Conservation (phyloP, 2,329 filamentous ascomycete genomes). For the Xylariaceae sp. region DNA sequence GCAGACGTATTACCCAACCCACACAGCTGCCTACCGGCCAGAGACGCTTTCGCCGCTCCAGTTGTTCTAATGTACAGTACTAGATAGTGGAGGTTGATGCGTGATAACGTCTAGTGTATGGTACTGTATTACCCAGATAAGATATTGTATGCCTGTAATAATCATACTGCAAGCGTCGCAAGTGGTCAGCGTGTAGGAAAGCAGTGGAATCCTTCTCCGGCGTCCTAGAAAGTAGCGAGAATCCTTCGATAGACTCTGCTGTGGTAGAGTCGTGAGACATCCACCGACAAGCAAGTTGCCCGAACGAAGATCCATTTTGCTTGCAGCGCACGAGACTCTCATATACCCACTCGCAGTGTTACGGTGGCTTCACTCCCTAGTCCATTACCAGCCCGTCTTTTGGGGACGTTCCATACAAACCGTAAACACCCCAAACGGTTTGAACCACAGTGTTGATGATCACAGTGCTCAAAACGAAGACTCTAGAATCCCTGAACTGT, state of each 20-base stretch:
- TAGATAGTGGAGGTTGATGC: not conserved
- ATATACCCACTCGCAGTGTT: conserved; percentile 18
- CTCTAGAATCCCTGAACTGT: conserved; percentile 8
- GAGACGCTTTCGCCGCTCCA: not conserved
- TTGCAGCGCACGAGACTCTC: conserved; percentile 6
- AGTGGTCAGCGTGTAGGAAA: not conserved
- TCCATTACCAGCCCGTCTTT: not conserved
- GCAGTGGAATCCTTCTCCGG: conserved; percentile 15
- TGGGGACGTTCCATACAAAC: no score
- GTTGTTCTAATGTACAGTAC: not conserved
- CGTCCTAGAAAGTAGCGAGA: conserved; percentile 10
- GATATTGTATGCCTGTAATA: no score
- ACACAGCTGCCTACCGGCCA: no score
- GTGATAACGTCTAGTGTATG: no score
- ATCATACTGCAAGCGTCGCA: no score
- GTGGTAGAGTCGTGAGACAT: not conserved
- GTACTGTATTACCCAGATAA: not conserved
- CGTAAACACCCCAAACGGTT: conserved; percentile 9
- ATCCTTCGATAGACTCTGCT: conserved; percentile 11
- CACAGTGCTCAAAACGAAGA: conserved; percentile 11
- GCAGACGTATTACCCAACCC: conserved; percentile 17
- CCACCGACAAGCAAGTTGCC: not conserved
- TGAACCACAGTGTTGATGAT: conserved; percentile 11
- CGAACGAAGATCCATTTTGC: conserved; percentile 6
- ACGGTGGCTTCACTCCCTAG: conserved; percentile 6